Conservation (phyloP, 2,329 filamentous ascomycete genomes). For the Juglanconis oblonga region DNA sequence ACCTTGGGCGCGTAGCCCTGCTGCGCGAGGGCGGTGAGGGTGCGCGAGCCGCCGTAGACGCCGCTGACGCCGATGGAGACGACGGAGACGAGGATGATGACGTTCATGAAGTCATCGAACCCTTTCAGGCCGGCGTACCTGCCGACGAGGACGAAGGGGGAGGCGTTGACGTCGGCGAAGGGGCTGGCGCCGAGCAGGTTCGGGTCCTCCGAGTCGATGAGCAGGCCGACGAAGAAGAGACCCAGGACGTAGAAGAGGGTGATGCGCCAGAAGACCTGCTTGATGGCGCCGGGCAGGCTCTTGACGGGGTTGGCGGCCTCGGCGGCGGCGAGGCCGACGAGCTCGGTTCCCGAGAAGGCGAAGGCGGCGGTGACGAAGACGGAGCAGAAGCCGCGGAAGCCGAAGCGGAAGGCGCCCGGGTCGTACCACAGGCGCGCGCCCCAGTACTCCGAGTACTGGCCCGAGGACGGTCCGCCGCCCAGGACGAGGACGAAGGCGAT, state of each 20-base stretch:
- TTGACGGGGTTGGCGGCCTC: constrained; percentile 69
- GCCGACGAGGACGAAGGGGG: constrained; percentile 58
- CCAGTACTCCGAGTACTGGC: constrained; percentile 43
- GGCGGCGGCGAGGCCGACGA: constrained; percentile 72
- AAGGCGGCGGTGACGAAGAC: constrained; percentile 74
- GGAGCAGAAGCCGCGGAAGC: constrained; percentile 71
- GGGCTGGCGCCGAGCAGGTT: constrained; percentile 46
- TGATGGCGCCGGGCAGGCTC: constrained; percentile 76
- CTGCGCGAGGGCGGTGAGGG: constrained; percentile 56
- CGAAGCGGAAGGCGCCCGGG: constrained; percentile 62
- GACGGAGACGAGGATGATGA: constrained; percentile 57
- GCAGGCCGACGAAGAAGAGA: constrained; percentile 50
- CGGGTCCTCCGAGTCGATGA: constrained; percentile 43
- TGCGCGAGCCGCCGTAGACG: constrained; percentile 59
- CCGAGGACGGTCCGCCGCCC: constrained; percentile 55
- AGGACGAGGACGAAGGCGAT: constrained; percentile 56
- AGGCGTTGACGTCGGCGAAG: constrained; percentile 43
- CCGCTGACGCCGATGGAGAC: constrained; percentile 57
- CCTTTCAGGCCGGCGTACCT: constrained; percentile 50
- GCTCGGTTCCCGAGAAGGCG: constrained; percentile 69
- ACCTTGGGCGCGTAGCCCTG: constrained; percentile 57
- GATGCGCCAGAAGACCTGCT: constrained; percentile 68
- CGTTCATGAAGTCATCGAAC: constrained; percentile 57
- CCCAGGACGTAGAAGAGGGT: constrained; percentile 54
- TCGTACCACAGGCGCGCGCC: constrained; percentile 50